phyloP scores from a whole-genome alignment of 2,329 filamentous ascomycete genomes.

The Pyrenophora graminea region DNA sequence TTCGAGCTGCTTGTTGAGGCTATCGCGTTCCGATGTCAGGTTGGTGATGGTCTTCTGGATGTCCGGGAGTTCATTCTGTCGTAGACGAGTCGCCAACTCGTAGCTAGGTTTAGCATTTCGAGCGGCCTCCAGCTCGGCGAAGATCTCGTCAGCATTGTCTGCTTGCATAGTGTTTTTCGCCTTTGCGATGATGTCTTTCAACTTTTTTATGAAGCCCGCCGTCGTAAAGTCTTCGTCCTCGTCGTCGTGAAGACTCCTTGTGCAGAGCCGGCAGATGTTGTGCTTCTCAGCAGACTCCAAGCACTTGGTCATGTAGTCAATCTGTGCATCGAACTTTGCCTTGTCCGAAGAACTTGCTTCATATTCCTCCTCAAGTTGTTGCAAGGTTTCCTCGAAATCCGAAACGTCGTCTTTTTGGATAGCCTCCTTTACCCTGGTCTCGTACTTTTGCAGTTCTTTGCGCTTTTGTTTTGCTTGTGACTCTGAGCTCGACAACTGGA shows the following conservation, averaged over 20 bases:
- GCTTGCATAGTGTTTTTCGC: conserved; percentile 62
- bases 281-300: conserved; percentile 67
- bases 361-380: conserved; percentile 56
- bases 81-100: conserved; percentile 74
- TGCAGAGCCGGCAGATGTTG: conserved; percentile 77
- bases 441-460: conserved; percentile 64
- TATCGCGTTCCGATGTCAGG: conserved; percentile 48
- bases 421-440: conserved; percentile 64
- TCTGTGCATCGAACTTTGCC: conserved; percentile 69
- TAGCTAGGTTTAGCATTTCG: conserved; percentile 63
- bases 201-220: conserved; percentile 65
- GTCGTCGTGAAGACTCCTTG: conserved; percentile 65
- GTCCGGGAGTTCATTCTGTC: conserved; percentile 69
- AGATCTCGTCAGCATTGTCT: conserved; percentile 64
- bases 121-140: conserved; percentile 64
- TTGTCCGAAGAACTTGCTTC: conserved; percentile 65
- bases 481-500: conserved; percentile 67
- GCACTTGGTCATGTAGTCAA: conserved; percentile 72
- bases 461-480: conserved; percentile 68
- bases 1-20: conserved; percentile 54
- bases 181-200: conserved; percentile 61
- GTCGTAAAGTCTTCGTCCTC: conserved; percentile 58
- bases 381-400: conserved; percentile 58
- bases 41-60: conserved; percentile 67
- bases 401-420: conserved; percentile 40